Conservation (phyloP, 2,329 filamentous ascomycete genomes). For the Sclerotinia glacialis region DNA sequence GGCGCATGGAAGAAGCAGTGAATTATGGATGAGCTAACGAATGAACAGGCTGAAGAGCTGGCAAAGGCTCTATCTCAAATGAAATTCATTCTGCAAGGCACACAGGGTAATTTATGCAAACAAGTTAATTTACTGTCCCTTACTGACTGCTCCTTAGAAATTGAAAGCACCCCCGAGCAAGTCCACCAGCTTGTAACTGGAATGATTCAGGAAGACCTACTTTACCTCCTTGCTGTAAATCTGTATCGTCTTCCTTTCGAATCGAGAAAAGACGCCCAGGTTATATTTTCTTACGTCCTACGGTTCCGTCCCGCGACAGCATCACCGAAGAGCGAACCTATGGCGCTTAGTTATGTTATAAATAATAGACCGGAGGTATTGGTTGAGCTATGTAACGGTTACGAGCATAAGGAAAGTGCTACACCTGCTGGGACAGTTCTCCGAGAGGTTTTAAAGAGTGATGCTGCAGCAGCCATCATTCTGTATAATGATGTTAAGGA, state of each 20-base stretch:
- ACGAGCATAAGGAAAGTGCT: constrained; percentile 85
- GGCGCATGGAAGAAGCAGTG: constrained; percentile 5
- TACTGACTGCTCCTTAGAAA: constrained; percentile 55
- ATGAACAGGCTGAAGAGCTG: constrained; percentile 73
- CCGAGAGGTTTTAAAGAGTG: constrained; percentile 83
- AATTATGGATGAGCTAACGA: constrained; percentile 28
- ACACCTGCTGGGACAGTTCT: constrained; percentile 88
- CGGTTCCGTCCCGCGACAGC: constrained; percentile 75
- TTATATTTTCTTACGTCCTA: constrained; percentile 93
- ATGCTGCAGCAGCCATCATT: constrained; percentile 85
- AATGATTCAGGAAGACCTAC: constrained; percentile 84
- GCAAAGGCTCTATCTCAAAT: constrained; percentile 83
- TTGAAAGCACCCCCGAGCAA: constrained; percentile 81
- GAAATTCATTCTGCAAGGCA: constrained; percentile 91
- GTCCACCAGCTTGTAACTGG: constrained; percentile 81
- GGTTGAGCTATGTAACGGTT: constrained; percentile 83
- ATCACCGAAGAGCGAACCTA: constrained; percentile 68
- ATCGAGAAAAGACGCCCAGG: constrained; percentile 90
- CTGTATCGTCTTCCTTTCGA: constrained; percentile 90
- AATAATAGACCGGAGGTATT: constrained; percentile 83
- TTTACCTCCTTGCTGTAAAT: constrained; percentile 77
- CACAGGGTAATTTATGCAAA: constrained; percentile 61
- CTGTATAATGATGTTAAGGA: constrained; percentile 84
- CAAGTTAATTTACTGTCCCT: not conserved
- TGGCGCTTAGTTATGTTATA: constrained; percentile 85